Evolutionary conservation across 495 filamentous ascomycete species (phyloP), one percentile per base, ranked within the genome.

Genomic region (Xylaria telfairii): DNA sequence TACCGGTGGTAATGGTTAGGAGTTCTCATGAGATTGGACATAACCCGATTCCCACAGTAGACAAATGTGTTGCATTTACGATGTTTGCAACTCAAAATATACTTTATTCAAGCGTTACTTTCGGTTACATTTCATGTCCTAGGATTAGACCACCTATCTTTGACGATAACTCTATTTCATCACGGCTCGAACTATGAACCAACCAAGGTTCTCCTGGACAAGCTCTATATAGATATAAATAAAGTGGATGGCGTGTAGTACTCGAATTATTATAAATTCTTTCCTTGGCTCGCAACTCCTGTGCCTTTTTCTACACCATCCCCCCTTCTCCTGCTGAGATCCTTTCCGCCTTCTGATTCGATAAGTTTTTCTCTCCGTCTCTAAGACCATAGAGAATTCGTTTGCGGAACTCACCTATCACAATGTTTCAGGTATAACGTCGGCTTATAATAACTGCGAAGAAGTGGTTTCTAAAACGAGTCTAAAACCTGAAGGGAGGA

Each of bases 21-120:
- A 28, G 46, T 66, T 54, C 5, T 66, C 10, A 54, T 62, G 64
- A 66, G 47, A 53, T 66, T 66, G 64, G 64, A 66, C 46, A 66
- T 53, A 54, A 37, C 51, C n/a, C 32, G 46, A 64, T 66, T 65
- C 21, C 9, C 19, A 53, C 32, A 26, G 19, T 66, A 66, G 64
- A 66, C 47, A 9, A 34, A 28, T 54, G 1, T 53, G 34, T 30
- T 66, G 21, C 34, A 53, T 39, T 37, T 26, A 62, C 37, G 24
- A 41, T 1, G 59, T 62, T n/a, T 24, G 34, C 34, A 26, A 61
- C 21, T 53, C 49, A 39, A 10, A 63, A 63, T 63, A 63, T 63
- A 63, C 26, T 24, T 6, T 24, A 28, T 41, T 10, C 34, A 24
- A 63, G 60, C 60, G 39, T 46, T 28, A 47, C 10, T 63, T 63